A percentile compares a stretch with the other conserved stretches of the same genome.
Conservation (phyloP, 345 rosid species). For the Pugionium dolabratum region DNA sequence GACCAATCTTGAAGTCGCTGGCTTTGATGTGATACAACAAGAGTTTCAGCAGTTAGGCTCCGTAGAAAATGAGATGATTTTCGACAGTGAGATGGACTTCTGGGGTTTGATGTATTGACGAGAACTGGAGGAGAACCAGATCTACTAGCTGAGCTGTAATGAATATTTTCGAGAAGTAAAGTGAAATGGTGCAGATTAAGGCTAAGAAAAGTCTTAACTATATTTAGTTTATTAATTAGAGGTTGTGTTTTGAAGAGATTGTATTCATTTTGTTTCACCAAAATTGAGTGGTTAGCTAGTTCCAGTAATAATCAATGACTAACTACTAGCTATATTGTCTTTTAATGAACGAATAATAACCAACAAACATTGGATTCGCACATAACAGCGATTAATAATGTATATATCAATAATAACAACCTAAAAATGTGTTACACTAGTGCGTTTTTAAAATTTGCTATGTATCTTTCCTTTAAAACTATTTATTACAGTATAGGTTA, state of each 20-base stretch:
- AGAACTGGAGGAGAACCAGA: constrained; percentile 27
- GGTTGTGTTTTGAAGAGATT: constrained; percentile 1
- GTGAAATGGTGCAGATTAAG: constrained; percentile 15
- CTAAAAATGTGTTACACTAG: too few species aligned
- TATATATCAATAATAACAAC: too few species aligned
- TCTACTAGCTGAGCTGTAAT: constrained; percentile 14
- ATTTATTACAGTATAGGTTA: too few species aligned
- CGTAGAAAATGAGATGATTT: constrained; percentile 1
- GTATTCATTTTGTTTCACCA: constrained; percentile 7
- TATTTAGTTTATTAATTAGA: constrained; percentile 27
- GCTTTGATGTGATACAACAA: constrained; percentile 36
- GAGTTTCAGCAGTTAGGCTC: constrained; percentile 32
- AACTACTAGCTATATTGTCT: too few species aligned
- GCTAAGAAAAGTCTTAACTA: constrained; percentile 2
- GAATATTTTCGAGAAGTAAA: not conserved
- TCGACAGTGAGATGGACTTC: constrained; percentile 44
- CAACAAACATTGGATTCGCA: too few species aligned
- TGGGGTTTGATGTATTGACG: constrained; percentile 63
- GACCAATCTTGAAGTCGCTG: not conserved
- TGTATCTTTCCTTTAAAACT: too few species aligned
- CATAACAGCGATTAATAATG: too few species aligned
- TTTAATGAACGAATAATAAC: too few species aligned
- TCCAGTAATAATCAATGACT: constrained; percentile 19
- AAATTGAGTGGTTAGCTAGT: constrained; percentile 24
- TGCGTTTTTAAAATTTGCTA: too few species aligned